phyloP scores from a whole-genome alignment of 2,329 filamentous ascomycete genomes.

The Tolypocladium ophioglossoides region DNA sequence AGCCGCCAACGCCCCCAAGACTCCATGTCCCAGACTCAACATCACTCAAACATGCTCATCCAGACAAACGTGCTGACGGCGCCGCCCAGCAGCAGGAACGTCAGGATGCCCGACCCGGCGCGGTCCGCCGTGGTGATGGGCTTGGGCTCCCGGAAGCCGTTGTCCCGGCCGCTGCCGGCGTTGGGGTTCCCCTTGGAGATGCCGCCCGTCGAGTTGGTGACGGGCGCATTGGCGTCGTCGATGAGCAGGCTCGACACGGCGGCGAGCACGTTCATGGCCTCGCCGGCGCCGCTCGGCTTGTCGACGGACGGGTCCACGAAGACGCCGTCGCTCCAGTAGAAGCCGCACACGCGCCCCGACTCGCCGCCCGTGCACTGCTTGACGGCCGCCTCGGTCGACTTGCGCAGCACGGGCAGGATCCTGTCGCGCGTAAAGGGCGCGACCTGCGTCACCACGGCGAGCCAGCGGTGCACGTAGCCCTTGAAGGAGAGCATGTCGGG shows the following conservation, averaged over 20 bases:
- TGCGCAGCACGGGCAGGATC: constrained; percentile 47
- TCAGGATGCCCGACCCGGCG: constrained; percentile 39
- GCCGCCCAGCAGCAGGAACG: constrained; percentile 29
- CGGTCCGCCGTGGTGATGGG: constrained; percentile 33
- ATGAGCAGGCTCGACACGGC: constrained; percentile 42
- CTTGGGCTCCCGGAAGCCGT: constrained; percentile 10
- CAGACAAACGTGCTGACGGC: constrained; percentile 35
- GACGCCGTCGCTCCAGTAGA: constrained; percentile 44
- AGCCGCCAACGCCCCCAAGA: not conserved
- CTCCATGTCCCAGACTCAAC: not conserved
- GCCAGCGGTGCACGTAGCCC: constrained; percentile 57
- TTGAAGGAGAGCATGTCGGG: constrained; percentile 66
- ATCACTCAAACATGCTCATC: constrained; percentile 33
- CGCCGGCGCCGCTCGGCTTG: constrained; percentile 45
- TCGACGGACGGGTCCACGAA: constrained; percentile 37
- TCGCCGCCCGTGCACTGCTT: constrained; percentile 50
- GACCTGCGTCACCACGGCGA: constrained; percentile 49
- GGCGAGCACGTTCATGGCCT: constrained; percentile 47
- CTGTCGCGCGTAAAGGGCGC: constrained; percentile 44
- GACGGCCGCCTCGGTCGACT: constrained; percentile 48
- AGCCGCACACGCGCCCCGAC: constrained; percentile 50
- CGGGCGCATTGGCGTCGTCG: constrained; percentile 25
- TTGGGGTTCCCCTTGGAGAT: constrained; percentile 32
- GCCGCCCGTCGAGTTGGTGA: constrained; percentile 39
- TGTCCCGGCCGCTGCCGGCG: constrained; percentile 25